phyloP scores from a whole-genome alignment of 306 rosid genomes.

The Amphicarpaea edgeworthii region DNA sequence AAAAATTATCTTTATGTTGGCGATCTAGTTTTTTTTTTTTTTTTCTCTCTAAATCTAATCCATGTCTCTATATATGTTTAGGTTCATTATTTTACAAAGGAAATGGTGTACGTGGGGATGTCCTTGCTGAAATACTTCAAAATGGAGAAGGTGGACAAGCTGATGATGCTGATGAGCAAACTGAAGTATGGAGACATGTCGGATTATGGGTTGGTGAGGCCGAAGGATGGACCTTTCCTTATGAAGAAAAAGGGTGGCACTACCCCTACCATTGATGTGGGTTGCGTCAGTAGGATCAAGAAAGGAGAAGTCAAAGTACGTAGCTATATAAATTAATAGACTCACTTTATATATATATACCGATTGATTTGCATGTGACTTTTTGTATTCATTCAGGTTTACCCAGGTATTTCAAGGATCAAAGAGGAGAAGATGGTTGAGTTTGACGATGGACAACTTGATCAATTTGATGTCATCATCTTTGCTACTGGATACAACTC shows the following conservation, averaged over 20 bases:
- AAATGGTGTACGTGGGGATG: conserved; percentile 67
- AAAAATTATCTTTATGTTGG: background rate
- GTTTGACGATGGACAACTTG: conserved; percentile 53
- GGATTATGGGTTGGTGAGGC: conserved; percentile 56
- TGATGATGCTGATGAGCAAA: conserved; percentile 46
- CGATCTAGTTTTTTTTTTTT: background rate
- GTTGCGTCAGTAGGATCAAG: conserved; percentile 51
- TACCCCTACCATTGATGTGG: conserved; percentile 76
- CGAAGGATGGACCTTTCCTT: conserved; percentile 62
- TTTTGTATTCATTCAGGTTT: conserved; percentile 51
- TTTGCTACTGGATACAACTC: conserved; percentile 76
- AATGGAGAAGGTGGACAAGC: conserved; percentile 47
- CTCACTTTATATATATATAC: background rate
- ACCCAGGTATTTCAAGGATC: conserved; percentile 49
- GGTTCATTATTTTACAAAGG: conserved; percentile 61
- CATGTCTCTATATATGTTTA: conserved; percentile 9
- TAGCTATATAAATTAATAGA: conserved; percentile 17
- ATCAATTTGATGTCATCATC: conserved; percentile 59
- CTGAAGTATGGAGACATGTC: conserved; percentile 56
- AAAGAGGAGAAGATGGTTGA: conserved; percentile 32
- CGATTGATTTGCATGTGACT: background rate
- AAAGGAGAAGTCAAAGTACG: conserved; percentile 64
- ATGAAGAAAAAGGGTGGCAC: conserved; percentile 54
- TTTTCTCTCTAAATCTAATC: conserved; percentile 1
- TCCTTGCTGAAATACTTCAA: conserved; percentile 50